These are phyloP conservation scores for Cutaneotrichosporon sp. DNA, from an alignment of 1,284 basidiomycete genomes.

Conservation along the genomic window DNA sequence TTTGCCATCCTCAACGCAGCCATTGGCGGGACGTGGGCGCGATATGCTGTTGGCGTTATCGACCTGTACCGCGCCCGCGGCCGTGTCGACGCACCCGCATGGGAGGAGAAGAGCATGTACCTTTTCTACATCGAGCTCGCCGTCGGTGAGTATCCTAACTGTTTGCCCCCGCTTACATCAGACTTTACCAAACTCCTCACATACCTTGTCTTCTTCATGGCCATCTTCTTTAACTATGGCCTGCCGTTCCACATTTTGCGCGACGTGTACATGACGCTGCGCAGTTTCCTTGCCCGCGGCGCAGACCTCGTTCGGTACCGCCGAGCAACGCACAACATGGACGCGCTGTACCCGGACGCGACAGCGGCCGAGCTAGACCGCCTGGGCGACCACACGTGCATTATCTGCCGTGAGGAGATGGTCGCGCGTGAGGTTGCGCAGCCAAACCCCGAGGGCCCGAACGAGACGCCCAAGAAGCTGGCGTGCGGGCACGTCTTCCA, in stretches of 20 bases:
- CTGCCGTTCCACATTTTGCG: slow-evolving; percentile 92
- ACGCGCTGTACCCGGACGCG: slow-evolving; percentile 91
- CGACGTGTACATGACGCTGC: slow-evolving; percentile 90
- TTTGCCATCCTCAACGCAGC: slow-evolving; percentile 81
- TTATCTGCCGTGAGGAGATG: slow-evolving; percentile 99
- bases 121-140: slow-evolving; percentile 88
- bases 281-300: slow-evolving; percentile 80
- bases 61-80: slow-evolving; percentile 78
- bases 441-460: slow-evolving; percentile 61
- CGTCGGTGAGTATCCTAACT: slow-evolving; percentile 60
- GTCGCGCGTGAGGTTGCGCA: slow-evolving; percentile 44
- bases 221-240: slow-evolving; percentile 91
- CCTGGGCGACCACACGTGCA: slow-evolving; percentile 86
- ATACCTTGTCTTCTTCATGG: slow-evolving; percentile 85
- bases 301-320: slow-evolving; percentile 86
- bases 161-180: slow-evolving; percentile 40
- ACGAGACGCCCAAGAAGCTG: slow-evolving; percentile 92
- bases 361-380: slow-evolving; percentile 72
- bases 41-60: slow-evolving; percentile 77
- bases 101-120: slow-evolving; percentile 98
- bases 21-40: slow-evolving; percentile 68
- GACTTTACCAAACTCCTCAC: slow-evolving; percentile 90
- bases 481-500: slow-evolving; percentile 97
- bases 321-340: slow-evolving; percentile 94
- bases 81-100: slow-evolving; percentile 79